These are phyloP conservation scores for Aleurites moluccanus DNA, from an alignment of 441 rosid species.

Conservation along the genomic window DNA sequence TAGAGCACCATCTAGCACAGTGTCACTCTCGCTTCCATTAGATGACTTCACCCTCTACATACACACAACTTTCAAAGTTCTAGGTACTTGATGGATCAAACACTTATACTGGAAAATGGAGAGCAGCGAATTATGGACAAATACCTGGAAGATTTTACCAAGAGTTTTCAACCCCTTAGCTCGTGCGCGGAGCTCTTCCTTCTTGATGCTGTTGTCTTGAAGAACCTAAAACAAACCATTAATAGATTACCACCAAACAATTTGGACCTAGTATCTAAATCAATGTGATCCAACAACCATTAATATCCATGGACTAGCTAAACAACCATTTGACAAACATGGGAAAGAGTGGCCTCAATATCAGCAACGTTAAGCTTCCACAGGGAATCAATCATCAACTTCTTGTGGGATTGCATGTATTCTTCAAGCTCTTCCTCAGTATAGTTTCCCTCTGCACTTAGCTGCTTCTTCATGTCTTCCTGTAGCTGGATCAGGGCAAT, in stretches of 20 bases:
- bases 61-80: not conserved
- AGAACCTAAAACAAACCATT: conserved; percentile 62
- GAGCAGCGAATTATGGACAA: not conserved
- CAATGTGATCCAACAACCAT: conserved; percentile 21
- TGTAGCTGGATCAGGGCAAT: conserved; percentile 94
- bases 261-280: conserved; percentile 9
- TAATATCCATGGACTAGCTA: conserved; percentile 31
- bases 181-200: conserved; percentile 87
- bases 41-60: conserved; percentile 44
- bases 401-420: conserved; percentile 80
- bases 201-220: conserved; percentile 78
- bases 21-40: conserved; percentile 58
- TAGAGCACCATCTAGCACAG: conserved; percentile 33
- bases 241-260: conserved; percentile 30
- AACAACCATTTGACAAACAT: conserved; percentile 93
- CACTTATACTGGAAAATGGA: not conserved
- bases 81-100: conserved; percentile 4
- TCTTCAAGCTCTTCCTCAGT: conserved; percentile 89
- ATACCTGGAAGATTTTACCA: conserved; percentile 94
- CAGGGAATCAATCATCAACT: conserved; percentile 91
- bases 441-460: conserved; percentile 75
- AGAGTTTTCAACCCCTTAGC: conserved; percentile 93
- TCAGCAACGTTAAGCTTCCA: conserved; percentile 99
- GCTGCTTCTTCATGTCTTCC: conserved; percentile 95
- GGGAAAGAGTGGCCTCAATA: conserved; percentile 93